Evolutionary conservation across 1,139 yeast genomes (phyloP), one percentile per base, ranked within the genome.

Genomic region (Zygoascus hellenicus): DNA sequence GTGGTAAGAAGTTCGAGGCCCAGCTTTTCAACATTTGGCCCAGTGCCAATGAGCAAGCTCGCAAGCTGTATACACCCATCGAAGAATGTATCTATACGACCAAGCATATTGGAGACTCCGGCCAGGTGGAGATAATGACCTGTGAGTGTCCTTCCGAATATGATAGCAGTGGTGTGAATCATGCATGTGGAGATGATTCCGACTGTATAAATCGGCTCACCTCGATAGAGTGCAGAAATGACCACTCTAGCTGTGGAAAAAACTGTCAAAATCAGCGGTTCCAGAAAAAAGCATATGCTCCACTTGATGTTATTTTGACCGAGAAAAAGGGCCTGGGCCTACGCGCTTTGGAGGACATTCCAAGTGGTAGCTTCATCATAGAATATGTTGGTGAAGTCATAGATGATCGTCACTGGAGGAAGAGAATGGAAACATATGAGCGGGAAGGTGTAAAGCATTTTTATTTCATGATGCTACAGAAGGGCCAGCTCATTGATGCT

Each of bases 371-470:
- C 15, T 89, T 92, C 62, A 77, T 92, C 36, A 87, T 86, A 66
- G 98, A 92, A 66, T 92, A 92, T 67, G 79, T 86, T 48, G 98
- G 98, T 30, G 98, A 92, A 63, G 95, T 92, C 29, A 83, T 92
- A 36, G 88, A 83, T 60, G 95, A 87, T 59, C 67, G 68, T 15
- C 70, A 78, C 30, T 92, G 90, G 64, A 72, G 88, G 48, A 72
- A 73, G 46, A 75, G 97, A 53, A 85, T 84, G 82, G 70, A 77
- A 46, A 77, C 76, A 42, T 92, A 92, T 64, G 94, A 85, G 60
- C 65, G 71, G 32, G 75, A 76, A 54, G 79, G 83, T n/a, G 75
- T 83, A 55, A 80, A 78, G 64, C 98, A 92, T 66, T 92, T 92
- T 59, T 92, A 92, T 65, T 92, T 92, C 65, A 92, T 92, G 98